Evolutionary conservation across 2,329 filamentous ascomycete genomes (phyloP), one percentile per base, ranked within the genome.

Genomic region (Penicillium sp.): DNA sequence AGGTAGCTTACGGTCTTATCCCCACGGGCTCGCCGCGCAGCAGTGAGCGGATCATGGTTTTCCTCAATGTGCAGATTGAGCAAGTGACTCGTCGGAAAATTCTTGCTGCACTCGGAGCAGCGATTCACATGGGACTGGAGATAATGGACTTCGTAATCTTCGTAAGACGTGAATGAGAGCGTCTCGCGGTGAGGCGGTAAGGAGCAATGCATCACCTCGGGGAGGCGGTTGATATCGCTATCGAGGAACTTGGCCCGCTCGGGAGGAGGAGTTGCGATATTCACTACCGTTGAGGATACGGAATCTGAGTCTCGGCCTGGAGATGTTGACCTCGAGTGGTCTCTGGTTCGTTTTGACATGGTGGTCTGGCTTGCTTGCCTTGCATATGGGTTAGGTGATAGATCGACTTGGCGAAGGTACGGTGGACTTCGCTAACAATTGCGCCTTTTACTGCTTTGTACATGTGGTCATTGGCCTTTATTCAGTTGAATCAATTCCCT

Each of bases 111-210:
- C 63, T 90, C 86, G 9, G 84, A 75, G 66, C 93, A 99, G 36
- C 92, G 82, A 68, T 96, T 91, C 52, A 83, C 81, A 69, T 97
- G 93, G 18, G 80, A 76, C 64, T 88, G 84, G 57, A 77, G 79
- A 72, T 96, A 96, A 68, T 99, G 93, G 8, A 85, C 73, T 66
- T 96, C 90, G 70, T 95, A 96, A 13, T 90, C 88, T 50, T 83
- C 79, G 64, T 89, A 90, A 0, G 84, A 83, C 19, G 75, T 66
- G 69, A 99, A 97, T 4, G 77, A 75, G 46, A 93, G 64, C 1
- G 82, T 76, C 52, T 86, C 80, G 57, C 75, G 78, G 71, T 96
- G 91, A 39, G 89, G 88, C 45, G 91, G 89, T 18, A 97, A 77
- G 16, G 81, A 82, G 74, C 92, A 97, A 70, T 77, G 82, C 81